Base-by-base conservation (phyloP, 345 rosid genomes). In the Isatis tinctoria region DNA sequence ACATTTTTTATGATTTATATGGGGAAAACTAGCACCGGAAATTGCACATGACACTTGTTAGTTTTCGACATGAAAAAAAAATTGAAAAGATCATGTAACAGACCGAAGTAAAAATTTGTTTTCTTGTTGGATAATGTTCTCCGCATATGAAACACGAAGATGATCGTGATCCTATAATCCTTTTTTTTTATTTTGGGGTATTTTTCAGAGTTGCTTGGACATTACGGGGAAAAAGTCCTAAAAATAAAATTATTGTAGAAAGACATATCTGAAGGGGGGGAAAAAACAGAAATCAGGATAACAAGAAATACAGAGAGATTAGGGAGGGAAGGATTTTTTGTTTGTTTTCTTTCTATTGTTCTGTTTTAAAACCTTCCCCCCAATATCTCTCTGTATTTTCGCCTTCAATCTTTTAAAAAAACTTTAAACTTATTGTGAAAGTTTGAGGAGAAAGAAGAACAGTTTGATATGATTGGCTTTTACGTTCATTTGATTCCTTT, bases 231-330 rank as follows among this genome's bases (percentile, higher is more conserved):
- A 22, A 32, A 2, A 2, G 1, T 8, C 20, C 66, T 65, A 44
- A 74, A 74, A 74, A 65, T 74, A 74, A 74, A 44, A 44, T 65
- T 2, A 43, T 28, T 13, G 12, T 37, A 65, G 39, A 33, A 56
- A 44, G 58, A 65, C 65, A 54, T 56, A 56, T 56, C 71, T 24
- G 27, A 73, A 54, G 33, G 20, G 7, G 2, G 6, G n/a, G n/a
- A 27, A 27, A 47, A 65, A 73, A 44, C 72, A 56, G 77, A 65
- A 65, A 44, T 53, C 70, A 52, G 16, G 71, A 65, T 56, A 73
- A 56, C 59, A 56, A 65, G 58, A 44, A 56, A 44, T 16, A 65
- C 77, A 74, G 72, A 65, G 72, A 65, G 66, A 48, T 27, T 44
- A 11, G 18, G 48, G 77, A 56, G 30, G 72, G 65, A 65, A 65